Percentiles rank a stretch among this genome's conserved stretches.
These are phyloP conservation scores for Leishmania martiniquensis DNA, from an alignment of 208 protist genomes.

Conservation along the genomic window DNA sequence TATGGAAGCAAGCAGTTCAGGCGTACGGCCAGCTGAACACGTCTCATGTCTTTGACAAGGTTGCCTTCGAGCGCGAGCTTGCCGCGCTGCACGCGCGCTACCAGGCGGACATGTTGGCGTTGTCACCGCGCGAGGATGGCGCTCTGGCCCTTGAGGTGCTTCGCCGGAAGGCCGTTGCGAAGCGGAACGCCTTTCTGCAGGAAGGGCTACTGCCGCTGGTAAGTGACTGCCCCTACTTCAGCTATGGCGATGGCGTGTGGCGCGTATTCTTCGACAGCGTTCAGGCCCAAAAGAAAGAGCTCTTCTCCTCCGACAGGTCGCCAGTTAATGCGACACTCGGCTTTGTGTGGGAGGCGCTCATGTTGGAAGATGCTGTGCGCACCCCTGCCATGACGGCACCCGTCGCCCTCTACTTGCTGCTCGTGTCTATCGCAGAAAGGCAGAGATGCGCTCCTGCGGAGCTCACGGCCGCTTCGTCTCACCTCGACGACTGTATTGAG, in stretches of 20 bases:
- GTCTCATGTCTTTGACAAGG: slow-evolving; percentile 56
- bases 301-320: slow-evolving; percentile 37
- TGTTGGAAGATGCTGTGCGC: slow-evolving; percentile 60
- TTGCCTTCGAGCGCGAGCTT: slow-evolving; percentile 49
- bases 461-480: slow-evolving; percentile 19
- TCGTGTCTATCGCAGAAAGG: slow-evolving; percentile 49
- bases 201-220: slow-evolving; percentile 54
- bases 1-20: slow-evolving; percentile 50
- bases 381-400: slow-evolving; percentile 68
- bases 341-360: slow-evolving; percentile 71
- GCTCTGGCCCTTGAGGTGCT: slow-evolving; percentile 77
- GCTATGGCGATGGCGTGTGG: slow-evolving; percentile 74
- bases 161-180: slow-evolving; percentile 57
- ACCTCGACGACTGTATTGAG: slow-evolving; percentile 48
- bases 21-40: slow-evolving; percentile 36
- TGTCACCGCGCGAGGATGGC: slow-evolving; percentile 39
- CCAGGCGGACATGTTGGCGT: slow-evolving; percentile 21
- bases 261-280: slow-evolving; percentile 67
- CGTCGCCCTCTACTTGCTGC: slow-evolving; percentile 73
- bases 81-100: slow-evolving; percentile 33
- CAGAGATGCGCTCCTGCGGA: slow-evolving; percentile 23
- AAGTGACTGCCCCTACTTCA: slow-evolving; percentile 50
- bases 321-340: slow-evolving; percentile 36
- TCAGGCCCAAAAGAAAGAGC: slow-evolving; percentile 36
- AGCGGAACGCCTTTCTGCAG: slow-evolving; percentile 64